Percentiles rank a stretch among this genome's conserved stretches.
Conservation (phyloP, 1,284 basidiomycete species). For the Hortiboletus rubellus region DNA sequence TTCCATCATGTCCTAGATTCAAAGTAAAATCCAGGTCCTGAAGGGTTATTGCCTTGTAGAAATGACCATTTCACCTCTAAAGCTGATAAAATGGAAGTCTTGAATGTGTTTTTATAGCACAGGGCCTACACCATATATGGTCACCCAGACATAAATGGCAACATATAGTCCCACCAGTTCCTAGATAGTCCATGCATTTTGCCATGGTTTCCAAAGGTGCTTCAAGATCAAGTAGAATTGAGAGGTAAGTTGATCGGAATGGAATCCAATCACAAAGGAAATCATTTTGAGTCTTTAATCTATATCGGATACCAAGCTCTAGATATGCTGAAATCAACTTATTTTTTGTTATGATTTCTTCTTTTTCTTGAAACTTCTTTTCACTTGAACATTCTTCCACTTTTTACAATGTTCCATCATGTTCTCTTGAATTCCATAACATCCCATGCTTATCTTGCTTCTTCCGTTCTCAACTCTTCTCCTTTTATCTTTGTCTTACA, state of each 20-base stretch:
- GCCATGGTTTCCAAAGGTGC: background rate
- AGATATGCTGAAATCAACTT: background rate
- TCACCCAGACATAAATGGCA: constrained; percentile 4
- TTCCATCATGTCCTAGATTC: constrained; percentile 4
- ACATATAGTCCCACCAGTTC: background rate
- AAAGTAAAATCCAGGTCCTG: background rate
- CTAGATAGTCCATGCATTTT: background rate
- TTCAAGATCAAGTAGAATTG: background rate
- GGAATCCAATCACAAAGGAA: constrained; percentile 1
- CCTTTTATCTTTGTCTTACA: too few species aligned
- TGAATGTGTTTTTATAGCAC: background rate
- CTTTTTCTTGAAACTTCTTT: too few species aligned
- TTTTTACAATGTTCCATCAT: too few species aligned
- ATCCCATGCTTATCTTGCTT: too few species aligned
- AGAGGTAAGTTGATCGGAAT: background rate
- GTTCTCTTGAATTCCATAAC: too few species aligned
- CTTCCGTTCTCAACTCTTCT: too few species aligned
- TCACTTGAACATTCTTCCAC: too few species aligned
- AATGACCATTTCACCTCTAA: constrained; percentile 7
- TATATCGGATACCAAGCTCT: background rate
- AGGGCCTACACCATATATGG: constrained; percentile 5
- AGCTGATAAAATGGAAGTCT: constrained; percentile 4
- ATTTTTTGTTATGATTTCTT: too few species aligned
- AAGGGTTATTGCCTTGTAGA: constrained; percentile 4
- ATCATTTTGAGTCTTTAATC: background rate